Base-by-base conservation (phyloP, 148 eudicot species). In the Euryodendron excelsum region DNA sequence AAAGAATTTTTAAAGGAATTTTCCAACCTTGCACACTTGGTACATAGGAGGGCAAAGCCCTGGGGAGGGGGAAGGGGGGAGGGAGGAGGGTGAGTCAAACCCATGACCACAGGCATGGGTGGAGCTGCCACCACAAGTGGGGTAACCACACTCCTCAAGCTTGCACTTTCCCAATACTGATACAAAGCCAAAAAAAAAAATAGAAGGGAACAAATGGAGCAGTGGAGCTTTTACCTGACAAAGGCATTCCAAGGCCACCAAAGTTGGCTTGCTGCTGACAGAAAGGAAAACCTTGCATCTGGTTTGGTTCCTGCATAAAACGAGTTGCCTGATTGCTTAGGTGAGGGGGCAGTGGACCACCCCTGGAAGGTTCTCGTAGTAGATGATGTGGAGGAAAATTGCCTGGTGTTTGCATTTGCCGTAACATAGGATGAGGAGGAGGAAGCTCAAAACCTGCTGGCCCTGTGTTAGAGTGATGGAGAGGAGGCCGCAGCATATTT, bases 361-460 rank as follows among this genome's bases (percentile, higher is more conserved):
- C 90, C 77, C 92, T 86, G 30, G 88, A 86, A 69, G 85, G 82
- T 45, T 89, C 91, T 73, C 82, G 85, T 27, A 83, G 73, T 52
- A 81, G 48, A 70, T 89, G 95, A 60, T 82, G 84, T 39, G 90
- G 92, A 60, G 90, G 90, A 67, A 81, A 84, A 79, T 80, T 87
- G 62, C 86, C 86, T 11, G 87, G 75, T 85, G 87, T 84, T 76
- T 85, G 91, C 94, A 93, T 88, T 81, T 88, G 97, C 77, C 85
- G 94, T 77, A 90, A 68, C 74, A 86, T 82, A 67, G 90, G 84
- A 77, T 84, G 87, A 74, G 5, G 45, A 41, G 86, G 94, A 65
- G 86, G 90, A 75, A 58, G 80, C 85, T 96, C 98, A 69, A 87
- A 89, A 74, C 88, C 85, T 7, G 87, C 66, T 44, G 74, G 84